Percentiles rank a stretch among this genome's conserved stretches.
phyloP scores from a whole-genome alignment of 1,284 basidiomycete genomes.

The Chalciporus sp. region DNA sequence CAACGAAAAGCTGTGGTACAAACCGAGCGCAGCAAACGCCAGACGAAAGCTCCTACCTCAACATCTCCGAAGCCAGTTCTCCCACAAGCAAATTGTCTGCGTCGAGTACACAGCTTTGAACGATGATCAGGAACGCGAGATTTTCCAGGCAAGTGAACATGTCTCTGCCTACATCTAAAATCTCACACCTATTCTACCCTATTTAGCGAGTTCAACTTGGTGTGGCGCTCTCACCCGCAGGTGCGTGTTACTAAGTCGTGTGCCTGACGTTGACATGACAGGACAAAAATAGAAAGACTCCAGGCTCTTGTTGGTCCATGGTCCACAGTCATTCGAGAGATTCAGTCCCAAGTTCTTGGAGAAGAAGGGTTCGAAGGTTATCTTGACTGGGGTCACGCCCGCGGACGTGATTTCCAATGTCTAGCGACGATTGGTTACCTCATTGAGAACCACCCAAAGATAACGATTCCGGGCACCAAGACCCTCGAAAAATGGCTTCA shows the following conservation, averaged over 20 bases:
- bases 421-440: conserved; percentile 46
- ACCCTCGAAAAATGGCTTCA: conserved; percentile 47
- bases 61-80: conserved; percentile 35
- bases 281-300: conserved; percentile 41
- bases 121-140: conserved; percentile 37
- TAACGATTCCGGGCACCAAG: conserved; percentile 32
- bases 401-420: conserved; percentile 52
- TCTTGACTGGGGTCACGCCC: conserved; percentile 47
- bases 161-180: background rate
- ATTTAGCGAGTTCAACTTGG: conserved; percentile 44
- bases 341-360: conserved; percentile 40
- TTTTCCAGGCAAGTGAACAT: conserved; percentile 34
- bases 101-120: conserved; percentile 49
- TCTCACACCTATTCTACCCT: conserved; percentile 1
- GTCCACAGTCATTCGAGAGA: conserved; percentile 44
- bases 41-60: conserved; percentile 34
- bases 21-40: conserved; percentile 17
- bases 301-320: conserved; percentile 49
- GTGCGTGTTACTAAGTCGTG: conserved; percentile 28
- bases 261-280: background rate
- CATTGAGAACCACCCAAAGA: conserved; percentile 39
- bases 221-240: conserved; percentile 45
- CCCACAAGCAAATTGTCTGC: conserved; percentile 52
- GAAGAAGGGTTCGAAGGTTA: conserved; percentile 46
- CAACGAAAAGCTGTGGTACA: conserved; percentile 44